Base-by-base conservation (phyloP, 1,284 basidiomycete species). In the Sporisorium graminicola region DNA sequence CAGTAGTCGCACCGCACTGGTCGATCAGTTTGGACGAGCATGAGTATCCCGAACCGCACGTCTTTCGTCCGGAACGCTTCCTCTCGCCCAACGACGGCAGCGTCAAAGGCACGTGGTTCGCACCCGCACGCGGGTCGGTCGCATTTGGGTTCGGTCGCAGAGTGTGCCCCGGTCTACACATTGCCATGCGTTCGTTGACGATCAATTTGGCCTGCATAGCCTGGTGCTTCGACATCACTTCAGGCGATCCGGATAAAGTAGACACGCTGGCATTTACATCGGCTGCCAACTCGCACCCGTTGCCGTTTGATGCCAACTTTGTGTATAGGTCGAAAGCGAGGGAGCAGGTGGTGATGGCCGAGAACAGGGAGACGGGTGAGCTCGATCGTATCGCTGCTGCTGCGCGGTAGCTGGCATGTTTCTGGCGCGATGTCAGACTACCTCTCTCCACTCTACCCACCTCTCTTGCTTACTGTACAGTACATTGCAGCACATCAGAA, bases 91-190 rank as follows among this genome's bases (percentile, higher is more conserved):
- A 40, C 16, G 26, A 13, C 2, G 14, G 16, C 22, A 58, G 51
- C n/a, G 65, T 79, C 20, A 61, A 67, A n/a, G 65, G 63, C 0
- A 71, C 65, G 1, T 77, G 74, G 75, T 74, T 74, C 14, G 63
- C 70, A 8, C 18, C 77, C 1, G 54, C 54, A 13, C 46, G 69
- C 14, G 82, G 84, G 0, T 77, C 77, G 51, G 77, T 81, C 37
- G 79, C 68, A 0, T 85, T 79, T 64, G 83, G 83, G 0, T 84
- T 82, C 43, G 83, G 83, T 7, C 62, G 84, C n/a, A 67, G 82
- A 13, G 66, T 86, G 24, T 86, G 86, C 46, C 82, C 85, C n/a
- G 87, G 86, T 6, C 68, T 83, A 33, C 82, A 87, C 44, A 77
- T 87, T 5, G 87, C 86, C 20, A 82, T 84, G 57, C 77, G 85